A percentile compares a stretch with the other conserved stretches of the same genome.
Conservation (phyloP, 805 yeast species). For the Ogataea siamensis region DNA sequence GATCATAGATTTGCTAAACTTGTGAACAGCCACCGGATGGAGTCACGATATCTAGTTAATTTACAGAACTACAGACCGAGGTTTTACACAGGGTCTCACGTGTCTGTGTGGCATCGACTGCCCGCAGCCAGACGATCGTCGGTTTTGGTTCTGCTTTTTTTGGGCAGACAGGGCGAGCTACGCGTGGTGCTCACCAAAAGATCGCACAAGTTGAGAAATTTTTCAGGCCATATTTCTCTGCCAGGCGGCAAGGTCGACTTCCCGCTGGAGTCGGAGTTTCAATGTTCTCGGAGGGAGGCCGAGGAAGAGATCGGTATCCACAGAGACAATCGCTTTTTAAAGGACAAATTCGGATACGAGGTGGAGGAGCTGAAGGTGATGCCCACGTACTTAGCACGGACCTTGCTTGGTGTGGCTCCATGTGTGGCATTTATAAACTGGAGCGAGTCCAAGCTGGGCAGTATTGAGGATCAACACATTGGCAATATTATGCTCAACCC, state of each 20-base stretch:
- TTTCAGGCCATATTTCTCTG: conserved; percentile 87
- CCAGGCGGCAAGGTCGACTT: conserved; percentile 93
- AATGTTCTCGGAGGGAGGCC: conserved; percentile 78
- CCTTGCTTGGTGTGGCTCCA: conserved; percentile 81
- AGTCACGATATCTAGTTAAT: conserved; percentile 35
- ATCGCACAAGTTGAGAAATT: conserved; percentile 62
- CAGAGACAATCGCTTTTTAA: conserved; percentile 43
- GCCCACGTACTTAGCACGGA: conserved; percentile 81
- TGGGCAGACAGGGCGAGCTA: conserved; percentile 71
- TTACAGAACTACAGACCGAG: conserved; percentile 35
- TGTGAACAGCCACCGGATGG: conserved; percentile 31
- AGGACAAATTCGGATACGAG: conserved; percentile 47
- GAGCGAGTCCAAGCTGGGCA: conserved; percentile 29
- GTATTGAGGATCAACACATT: conserved; percentile 31
- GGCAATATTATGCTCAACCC: conserved; percentile 55
- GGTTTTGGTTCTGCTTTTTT: conserved; percentile 70
- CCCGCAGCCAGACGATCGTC: conserved; percentile 74
- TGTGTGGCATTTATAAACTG: conserved; percentile 62
- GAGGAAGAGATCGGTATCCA: conserved; percentile 83
- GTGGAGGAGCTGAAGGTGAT: conserved; percentile 60
- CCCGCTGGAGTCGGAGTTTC: conserved; percentile 62
- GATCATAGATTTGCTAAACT: conserved; percentile 14
- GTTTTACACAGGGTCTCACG: conserved; percentile 33
- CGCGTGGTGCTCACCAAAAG: conserved; percentile 78
- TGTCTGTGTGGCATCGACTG: conserved; percentile 58